Evolutionary conservation across 2,329 filamentous ascomycete genomes (phyloP).

Genomic region (Aspergillus sojae): DNA sequence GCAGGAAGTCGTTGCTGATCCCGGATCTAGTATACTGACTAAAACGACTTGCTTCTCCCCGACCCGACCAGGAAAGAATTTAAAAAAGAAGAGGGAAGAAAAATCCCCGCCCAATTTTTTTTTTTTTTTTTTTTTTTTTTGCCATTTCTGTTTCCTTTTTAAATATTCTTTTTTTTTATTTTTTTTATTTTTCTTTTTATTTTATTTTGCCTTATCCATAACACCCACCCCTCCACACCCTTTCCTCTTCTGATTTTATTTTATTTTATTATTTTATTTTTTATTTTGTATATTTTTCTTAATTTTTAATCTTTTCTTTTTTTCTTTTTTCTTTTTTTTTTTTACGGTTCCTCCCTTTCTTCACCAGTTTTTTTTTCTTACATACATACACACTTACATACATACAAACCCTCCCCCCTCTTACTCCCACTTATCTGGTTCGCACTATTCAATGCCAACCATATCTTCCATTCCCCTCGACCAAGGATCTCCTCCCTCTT

Average conservation of each 20-base stretch:
- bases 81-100: not conserved
- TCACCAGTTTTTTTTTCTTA: slow-evolving; percentile 15
- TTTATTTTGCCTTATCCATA: slow-evolving; percentile 12
- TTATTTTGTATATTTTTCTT: slow-evolving; percentile 8
- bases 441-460: slow-evolving; percentile 46
- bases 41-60: not conserved
- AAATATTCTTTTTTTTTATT: slow-evolving; percentile 14
- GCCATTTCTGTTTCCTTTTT: not conserved
- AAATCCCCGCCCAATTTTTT: not conserved
- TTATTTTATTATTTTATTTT: not conserved
- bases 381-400: slow-evolving; percentile 14
- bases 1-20: not conserved
- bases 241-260: too few relatives aligned
- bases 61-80: not conserved
- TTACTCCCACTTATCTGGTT: slow-evolving; percentile 35
- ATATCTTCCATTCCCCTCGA: slow-evolving; percentile 40
- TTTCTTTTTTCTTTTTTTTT: not conserved
- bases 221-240: too few relatives aligned
- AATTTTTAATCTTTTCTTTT: not conserved
- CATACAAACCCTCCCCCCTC: slow-evolving; percentile 19
- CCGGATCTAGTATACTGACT: not conserved
- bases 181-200: slow-evolving; percentile 11
- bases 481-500: slow-evolving; percentile 42
- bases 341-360: too few relatives aligned
- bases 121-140: not conserved